A percentile compares a stretch with the other conserved stretches of the same genome.
Conservation (phyloP, 1,284 basidiomycete genomes). For the Earliella scabrosa region DNA sequence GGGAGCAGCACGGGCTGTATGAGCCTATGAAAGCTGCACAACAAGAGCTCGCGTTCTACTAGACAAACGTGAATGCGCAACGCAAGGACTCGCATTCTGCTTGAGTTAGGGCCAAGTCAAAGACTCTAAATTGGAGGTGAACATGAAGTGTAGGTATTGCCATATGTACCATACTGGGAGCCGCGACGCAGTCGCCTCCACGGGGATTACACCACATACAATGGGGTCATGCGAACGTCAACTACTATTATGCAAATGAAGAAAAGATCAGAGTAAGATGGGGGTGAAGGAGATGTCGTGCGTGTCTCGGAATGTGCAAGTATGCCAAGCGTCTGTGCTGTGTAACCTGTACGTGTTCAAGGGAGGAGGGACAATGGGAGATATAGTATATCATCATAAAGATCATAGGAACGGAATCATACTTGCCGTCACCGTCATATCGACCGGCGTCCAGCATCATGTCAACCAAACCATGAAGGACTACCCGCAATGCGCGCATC, state of each 20-base stretch:
- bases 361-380: background rate
- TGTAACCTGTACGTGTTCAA: background rate
- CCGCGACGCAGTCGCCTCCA: conserved; percentile 9
- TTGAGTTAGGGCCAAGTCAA: too few relatives aligned
- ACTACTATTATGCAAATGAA: background rate
- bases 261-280: background rate
- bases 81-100: too few relatives aligned
- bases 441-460: too few relatives aligned
- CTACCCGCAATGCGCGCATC: too few relatives aligned
- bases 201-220: conserved; percentile 9
- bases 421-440: background rate
- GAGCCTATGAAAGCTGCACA: conserved; percentile 46
- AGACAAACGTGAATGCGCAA: too few relatives aligned
- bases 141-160: conserved; percentile 5
- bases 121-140: background rate
- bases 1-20: conserved; percentile 80
- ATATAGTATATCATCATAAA: background rate
- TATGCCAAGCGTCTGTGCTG: too few relatives aligned
- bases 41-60: conserved; percentile 24
- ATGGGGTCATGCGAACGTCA: background rate
- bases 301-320: background rate
- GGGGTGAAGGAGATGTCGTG: background rate
- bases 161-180: conserved; percentile 17
- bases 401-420: background rate
- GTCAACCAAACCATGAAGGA: too few relatives aligned